Base-by-base conservation (phyloP, 495 filamentous ascomycete species). In the Articulospora tetracladia region DNA sequence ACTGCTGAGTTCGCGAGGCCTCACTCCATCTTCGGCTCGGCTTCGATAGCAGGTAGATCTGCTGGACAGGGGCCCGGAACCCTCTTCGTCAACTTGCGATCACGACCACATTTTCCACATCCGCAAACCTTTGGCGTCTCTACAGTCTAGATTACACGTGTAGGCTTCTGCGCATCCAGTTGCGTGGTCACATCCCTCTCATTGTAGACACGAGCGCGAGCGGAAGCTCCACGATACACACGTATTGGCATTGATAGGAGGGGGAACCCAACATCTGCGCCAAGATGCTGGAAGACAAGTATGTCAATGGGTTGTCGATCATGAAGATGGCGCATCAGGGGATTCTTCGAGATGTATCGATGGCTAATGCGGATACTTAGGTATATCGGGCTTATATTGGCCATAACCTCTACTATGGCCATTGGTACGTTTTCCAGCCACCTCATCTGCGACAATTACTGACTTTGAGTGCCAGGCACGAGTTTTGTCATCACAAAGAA, bases 331-430 rank as follows among this genome's bases (percentile, higher is more conserved):
- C 50, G 50, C 50, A 53, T 53, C 3, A 53, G 28, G 2, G 22
- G 20, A 8, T 22, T 41, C 51, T 13, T 22, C 28, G 6, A 41
- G 32, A 41, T 36, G 28, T 1, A 22, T 55, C 50, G 32, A 49
- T 53, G 53, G 57, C 62, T 68, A 30, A 68, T 51, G 19, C 25
- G 51, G 22, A 56, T 28, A 20, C 28, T 32, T 56, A 70, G 65
- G 62, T 70, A 70, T 51, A 66, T 70, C 39, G 68, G 68, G 28
- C 53, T 70, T 54, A 59, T 87, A 59, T 74, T 98, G 75, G 94
- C 94, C 80, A 88, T 98, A 68, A 79, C 86, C 25, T 96, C 91
- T 39, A 96, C 92, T 69, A 82, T 98, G 79, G 93, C 91, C 59
- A 98, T 97, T 72, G 93, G 66, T 69, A 48, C 1, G 53, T 32